Evolutionary conservation across 1,139 yeast genomes (phyloP).

Genomic region (Sugiyamaella grinbergsii): DNA sequence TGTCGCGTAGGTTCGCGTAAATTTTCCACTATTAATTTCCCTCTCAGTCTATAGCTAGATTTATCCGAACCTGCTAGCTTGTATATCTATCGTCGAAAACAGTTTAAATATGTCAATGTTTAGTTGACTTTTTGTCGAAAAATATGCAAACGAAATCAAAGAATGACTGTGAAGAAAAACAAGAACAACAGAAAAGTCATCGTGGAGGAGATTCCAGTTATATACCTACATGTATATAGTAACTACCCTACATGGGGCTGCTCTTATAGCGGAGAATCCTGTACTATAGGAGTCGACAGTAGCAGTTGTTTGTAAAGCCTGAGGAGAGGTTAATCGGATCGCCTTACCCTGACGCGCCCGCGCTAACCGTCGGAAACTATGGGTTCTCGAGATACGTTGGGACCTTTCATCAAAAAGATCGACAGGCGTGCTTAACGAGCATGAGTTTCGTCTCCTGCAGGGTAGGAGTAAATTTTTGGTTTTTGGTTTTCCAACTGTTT

Average conservation of each 20-base stretch:
- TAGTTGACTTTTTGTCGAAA: background rate
- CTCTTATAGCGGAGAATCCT: conserved; percentile 13
- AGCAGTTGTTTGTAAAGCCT: background rate
- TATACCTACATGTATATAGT: conserved; percentile 1
- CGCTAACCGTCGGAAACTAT: background rate
- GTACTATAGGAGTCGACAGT: background rate
- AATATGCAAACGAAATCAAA: conserved; percentile 5
- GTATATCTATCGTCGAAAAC: background rate
- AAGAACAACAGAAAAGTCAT: conserved; percentile 9
- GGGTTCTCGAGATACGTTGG: conserved; percentile 9
- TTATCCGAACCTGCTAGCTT: background rate
- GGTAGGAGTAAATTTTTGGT: conserved; percentile 12
- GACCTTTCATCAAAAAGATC: conserved; percentile 16
- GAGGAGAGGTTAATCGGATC: conserved; percentile 9
- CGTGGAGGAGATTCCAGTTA: background rate
- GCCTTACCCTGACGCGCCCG: conserved; percentile 2
- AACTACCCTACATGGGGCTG: conserved; percentile 7
- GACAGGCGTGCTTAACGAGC: conserved; percentile 3
- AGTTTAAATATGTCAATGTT: background rate
- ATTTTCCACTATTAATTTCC: background rate
- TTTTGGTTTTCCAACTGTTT: background rate
- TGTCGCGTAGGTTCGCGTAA: conserved; percentile 4
- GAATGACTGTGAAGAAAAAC: background rate
- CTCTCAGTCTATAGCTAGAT: background rate
- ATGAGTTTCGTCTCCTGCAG: conserved; percentile 6